Percentiles rank a stretch among this genome's conserved stretches.
Conservation (phyloP, 306 rosid genomes). For the Dryas alaskensis region DNA sequence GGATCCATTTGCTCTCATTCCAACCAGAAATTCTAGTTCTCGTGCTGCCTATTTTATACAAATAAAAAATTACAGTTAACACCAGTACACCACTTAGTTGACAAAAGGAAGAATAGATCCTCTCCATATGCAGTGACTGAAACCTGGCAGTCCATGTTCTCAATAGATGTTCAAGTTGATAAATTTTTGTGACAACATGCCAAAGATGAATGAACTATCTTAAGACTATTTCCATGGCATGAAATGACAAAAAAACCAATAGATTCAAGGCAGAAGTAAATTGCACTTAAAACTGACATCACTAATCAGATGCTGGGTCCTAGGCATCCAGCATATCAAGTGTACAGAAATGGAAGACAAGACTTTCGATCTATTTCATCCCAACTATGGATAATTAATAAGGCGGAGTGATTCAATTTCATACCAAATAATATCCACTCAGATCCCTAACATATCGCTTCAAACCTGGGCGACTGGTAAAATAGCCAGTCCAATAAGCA, state of each 20-base stretch:
- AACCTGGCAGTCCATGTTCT: not conserved
- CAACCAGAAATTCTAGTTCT: conserved; percentile 64
- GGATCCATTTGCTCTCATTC: conserved; percentile 36
- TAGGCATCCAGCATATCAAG: too few species aligned
- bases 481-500: conserved; percentile 90
- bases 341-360: not conserved
- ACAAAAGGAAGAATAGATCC: not conserved
- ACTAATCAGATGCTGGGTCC: not conserved
- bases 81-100: not conserved
- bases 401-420: conserved; percentile 1
- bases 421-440: conserved; percentile 89
- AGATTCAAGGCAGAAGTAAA: not conserved
- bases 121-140: not conserved
- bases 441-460: conserved; percentile 70
- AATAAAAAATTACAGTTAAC: not conserved
- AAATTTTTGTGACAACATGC: not conserved
- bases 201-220: not conserved
- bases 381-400: conserved; percentile 6
- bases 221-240: not conserved
- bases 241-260: not conserved
- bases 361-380: not conserved
- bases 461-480: conserved; percentile 69
- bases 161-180: not conserved
- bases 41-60: conserved; percentile 57
- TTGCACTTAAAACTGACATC: not conserved